These are phyloP conservation scores for Chiua virens DNA, from an alignment of 768 basidiomycete genomes.

Conservation along the genomic window DNA sequence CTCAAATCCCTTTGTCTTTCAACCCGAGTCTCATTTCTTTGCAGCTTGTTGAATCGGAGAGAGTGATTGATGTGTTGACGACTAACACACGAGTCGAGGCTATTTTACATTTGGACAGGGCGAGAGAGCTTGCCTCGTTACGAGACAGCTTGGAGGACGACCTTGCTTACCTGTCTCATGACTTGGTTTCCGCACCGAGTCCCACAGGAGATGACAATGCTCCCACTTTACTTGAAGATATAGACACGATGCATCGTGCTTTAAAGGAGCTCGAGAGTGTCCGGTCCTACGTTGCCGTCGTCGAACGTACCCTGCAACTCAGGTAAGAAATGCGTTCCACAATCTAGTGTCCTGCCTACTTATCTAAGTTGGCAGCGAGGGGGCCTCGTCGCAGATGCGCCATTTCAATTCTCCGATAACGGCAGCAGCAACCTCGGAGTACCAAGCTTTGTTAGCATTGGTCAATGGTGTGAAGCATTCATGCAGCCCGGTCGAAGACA, in stretches of 20 bases:
- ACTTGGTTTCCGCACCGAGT: constrained; percentile 56
- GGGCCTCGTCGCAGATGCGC: constrained; percentile 54
- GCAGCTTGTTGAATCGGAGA: constrained; percentile 58
- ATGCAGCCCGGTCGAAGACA: constrained; percentile 47
- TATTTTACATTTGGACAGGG: constrained; percentile 53
- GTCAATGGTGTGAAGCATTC: constrained; percentile 47
- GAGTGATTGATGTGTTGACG: constrained; percentile 46
- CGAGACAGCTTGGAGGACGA: constrained; percentile 80
- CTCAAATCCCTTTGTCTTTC: constrained; percentile 14
- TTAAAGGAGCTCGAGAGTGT: constrained; percentile 77
- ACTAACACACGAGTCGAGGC: constrained; percentile 47
- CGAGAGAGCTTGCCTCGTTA: constrained; percentile 72
- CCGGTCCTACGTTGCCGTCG: constrained; percentile 70
- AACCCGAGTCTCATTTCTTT: constrained; percentile 33
- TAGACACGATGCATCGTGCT: constrained; percentile 76
- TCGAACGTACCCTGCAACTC: constrained; percentile 67
- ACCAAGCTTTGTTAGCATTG: constrained; percentile 61
- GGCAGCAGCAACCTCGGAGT: constrained; percentile 49
- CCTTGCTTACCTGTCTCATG: constrained; percentile 61
- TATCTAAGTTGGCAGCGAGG: constrained; percentile 45
- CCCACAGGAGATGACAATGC: constrained; percentile 43
- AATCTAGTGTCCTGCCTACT: constrained; percentile 1
- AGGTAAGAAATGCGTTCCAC: constrained; percentile 49
- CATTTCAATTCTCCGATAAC: constrained; percentile 41
- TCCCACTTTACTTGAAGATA: constrained; percentile 74